phyloP scores from a whole-genome alignment of 2,329 filamentous ascomycete genomes.

The Neofusicoccum parvum region DNA sequence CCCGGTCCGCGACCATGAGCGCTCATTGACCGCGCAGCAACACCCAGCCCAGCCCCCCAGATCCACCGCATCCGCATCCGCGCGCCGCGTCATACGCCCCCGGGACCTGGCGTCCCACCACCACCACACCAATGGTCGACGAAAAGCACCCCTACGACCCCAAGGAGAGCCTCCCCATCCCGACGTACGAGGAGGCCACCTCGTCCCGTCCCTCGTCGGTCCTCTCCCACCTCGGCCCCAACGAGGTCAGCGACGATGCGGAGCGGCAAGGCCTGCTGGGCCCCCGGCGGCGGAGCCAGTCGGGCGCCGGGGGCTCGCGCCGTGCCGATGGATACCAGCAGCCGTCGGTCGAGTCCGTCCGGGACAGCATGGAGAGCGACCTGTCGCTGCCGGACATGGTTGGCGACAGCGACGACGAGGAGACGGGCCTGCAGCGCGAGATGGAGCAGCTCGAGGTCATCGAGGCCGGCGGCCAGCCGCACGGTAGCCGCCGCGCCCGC shows the following conservation, averaged over 20 bases:
- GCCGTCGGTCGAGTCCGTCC: constrained; percentile 81
- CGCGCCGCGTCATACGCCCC: constrained; percentile 21
- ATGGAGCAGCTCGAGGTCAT: constrained; percentile 70
- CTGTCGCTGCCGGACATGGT: constrained; percentile 55
- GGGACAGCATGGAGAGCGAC: constrained; percentile 59
- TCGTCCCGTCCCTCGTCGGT: constrained; percentile 59
- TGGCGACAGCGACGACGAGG: constrained; percentile 54
- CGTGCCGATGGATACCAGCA: constrained; percentile 54
- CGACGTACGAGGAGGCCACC: constrained; percentile 80
- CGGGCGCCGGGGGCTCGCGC: constrained; percentile 25
- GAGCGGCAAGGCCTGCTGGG: constrained; percentile 78
- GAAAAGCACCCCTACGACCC: constrained; percentile 44
- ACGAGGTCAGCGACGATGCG: constrained; percentile 68
- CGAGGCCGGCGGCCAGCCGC: constrained; percentile 37
- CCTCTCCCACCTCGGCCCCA: constrained; percentile 48
- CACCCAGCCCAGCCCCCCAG: not conserved
- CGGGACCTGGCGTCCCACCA: constrained; percentile 24
- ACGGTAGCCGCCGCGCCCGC: constrained; percentile 27
- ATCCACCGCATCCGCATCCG: constrained; percentile 2
- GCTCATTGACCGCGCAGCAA: constrained; percentile 11
- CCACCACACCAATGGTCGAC: constrained; percentile 36
- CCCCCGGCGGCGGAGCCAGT: constrained; percentile 8
- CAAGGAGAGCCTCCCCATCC: constrained; percentile 68
- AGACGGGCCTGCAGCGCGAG: constrained; percentile 68
- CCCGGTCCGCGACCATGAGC: constrained; percentile 21